Evolutionary conservation across 495 filamentous ascomycete species (phyloP), one percentile per base, ranked within the genome.

Genomic region (Cladorrhinum samala): DNA sequence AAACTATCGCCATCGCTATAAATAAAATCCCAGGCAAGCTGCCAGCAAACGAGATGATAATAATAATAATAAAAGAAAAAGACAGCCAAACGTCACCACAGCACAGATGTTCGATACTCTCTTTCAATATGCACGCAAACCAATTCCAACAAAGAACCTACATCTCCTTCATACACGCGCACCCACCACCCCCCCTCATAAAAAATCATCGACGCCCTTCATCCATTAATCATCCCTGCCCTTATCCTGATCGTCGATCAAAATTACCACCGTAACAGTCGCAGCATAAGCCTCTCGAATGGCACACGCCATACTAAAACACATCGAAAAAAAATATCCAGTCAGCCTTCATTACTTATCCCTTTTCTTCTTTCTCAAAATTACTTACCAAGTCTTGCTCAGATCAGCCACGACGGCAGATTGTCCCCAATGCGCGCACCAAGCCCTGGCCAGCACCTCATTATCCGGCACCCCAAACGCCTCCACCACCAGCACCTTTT

Each of bases 221-320:
- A 33, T 33, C n/a, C 27, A 33, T 33, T 47, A 58, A 44, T 60
- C 62, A 37, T 67, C 58, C 46, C 48, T 52, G n/a, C 46, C 44
- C 8, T 8, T 41, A 36, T 66, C 54, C 57, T 63, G 55, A 13
- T 62, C 60, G 47, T 69, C 67, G 42, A 82, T 70, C 53, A 88
- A 65, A 46, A 89, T 87, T 23, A 86, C 83, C 51, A 88, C 84
- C 55, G 77, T 83, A 50, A 87, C 64, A 46, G 83, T 79, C 20
- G 81, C 83, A 14, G 85, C 85, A 61, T 86, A 87, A 17, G 85
- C 84, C 65, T 85, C 83, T 37, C 85, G 70, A 41, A 89, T 80
- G 25, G 83, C 81, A 61, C 85, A 89, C 17, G 82, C 77, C 73
- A 87, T 78, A 64, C 77, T 78, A 57, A 52, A 25, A 13, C 45